Conservation (phyloP, 768 basidiomycete genomes). For the Pleurotus platypus region DNA sequence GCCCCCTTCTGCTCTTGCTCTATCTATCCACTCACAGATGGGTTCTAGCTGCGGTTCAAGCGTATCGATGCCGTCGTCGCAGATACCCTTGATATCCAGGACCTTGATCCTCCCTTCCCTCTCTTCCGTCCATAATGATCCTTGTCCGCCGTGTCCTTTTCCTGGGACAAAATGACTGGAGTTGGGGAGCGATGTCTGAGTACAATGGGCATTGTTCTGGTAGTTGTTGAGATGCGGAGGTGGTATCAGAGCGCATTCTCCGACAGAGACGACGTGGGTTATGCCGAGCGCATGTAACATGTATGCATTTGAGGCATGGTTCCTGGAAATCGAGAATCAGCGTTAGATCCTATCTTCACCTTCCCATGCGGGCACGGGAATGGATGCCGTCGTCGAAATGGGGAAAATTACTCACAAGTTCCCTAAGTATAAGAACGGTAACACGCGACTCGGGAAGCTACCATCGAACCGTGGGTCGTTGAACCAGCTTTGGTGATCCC, state of each 20-base stretch:
- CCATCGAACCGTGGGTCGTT: slow-evolving; percentile 92
- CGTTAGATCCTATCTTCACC: not conserved
- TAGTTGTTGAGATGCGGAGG: slow-evolving; percentile 45
- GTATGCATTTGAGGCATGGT: slow-evolving; percentile 90
- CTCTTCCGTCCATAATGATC: slow-evolving; percentile 86
- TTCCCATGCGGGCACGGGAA: not conserved
- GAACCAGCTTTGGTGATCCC: slow-evolving; percentile 91
- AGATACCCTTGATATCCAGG: slow-evolving; percentile 86
- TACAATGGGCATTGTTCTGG: not conserved
- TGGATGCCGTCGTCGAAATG: slow-evolving; percentile 1
- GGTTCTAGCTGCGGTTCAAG: slow-evolving; percentile 85
- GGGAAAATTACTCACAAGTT: slow-evolving; percentile 67
- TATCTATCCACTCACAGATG: slow-evolving; percentile 92
- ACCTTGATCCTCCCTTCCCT: slow-evolving; percentile 87
- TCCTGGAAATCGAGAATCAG: slow-evolving; percentile 40
- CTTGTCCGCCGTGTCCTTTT: slow-evolving; percentile 49
- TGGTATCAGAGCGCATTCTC: slow-evolving; percentile 88
- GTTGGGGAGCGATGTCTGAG: slow-evolving; percentile 1
- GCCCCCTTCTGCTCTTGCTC: slow-evolving; percentile 77
- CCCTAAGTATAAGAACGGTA: slow-evolving; percentile 92
- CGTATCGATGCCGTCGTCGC: slow-evolving; percentile 96
- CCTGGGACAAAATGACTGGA: slow-evolving; percentile 33
- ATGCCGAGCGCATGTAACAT: slow-evolving; percentile 96
- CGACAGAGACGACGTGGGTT: slow-evolving; percentile 95
- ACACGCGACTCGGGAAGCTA: slow-evolving; percentile 89